Evolutionary conservation across 2,329 filamentous ascomycete genomes (phyloP), one percentile per base, ranked within the genome.

Genomic region (Metarhizium guizhouense): DNA sequence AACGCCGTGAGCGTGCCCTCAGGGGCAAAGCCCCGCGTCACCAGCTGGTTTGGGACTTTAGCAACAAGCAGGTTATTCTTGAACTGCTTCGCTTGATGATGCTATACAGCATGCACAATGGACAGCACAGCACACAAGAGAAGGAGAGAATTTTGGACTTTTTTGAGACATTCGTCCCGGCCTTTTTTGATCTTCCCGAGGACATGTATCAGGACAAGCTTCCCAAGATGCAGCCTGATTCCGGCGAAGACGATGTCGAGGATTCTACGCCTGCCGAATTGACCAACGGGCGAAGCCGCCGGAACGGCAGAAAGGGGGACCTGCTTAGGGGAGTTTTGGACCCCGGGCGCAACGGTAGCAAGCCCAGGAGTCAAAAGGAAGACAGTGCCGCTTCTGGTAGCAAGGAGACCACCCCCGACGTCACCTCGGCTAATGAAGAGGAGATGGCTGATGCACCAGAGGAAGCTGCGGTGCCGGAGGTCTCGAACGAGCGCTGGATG

Each of bases 371-470:
- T 50, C 86, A 90, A 54, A 92, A 94, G 65, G 89, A 94, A 60
- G 88, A 87, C 59, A 93, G 87, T 63, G 77, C 83, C n/a, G 83
- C 83, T 2, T 86, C 87, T 29, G 85, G 82, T 14, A 96, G 90
- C 73, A 90, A 95, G 65, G 91, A 94, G 63, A 91, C 88, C 0
- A 96, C 92, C 0, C 93, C 94, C 0, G 92, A 95, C 64, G 82
- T 86, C 25, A 83, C 77, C n/a, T 92, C 88, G 1, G 83, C 82
- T 32, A 86, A 82, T 54, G 89, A 94, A 63, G 88, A 93, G 59
- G 90, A 94, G 38, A 83, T 85, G 74, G 77, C 75, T 6, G 84
- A 86, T 61, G 80, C 73, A 3, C 74, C 76, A 10, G 78, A 88
- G 54, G 79, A 88, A 59, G 70, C 75, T 38, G 67, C 73, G 57